Evolutionary conservation across 2,329 filamentous ascomycete genomes (phyloP), one percentile per base, ranked within the genome.

Genomic region (Trichothecium roseum): DNA sequence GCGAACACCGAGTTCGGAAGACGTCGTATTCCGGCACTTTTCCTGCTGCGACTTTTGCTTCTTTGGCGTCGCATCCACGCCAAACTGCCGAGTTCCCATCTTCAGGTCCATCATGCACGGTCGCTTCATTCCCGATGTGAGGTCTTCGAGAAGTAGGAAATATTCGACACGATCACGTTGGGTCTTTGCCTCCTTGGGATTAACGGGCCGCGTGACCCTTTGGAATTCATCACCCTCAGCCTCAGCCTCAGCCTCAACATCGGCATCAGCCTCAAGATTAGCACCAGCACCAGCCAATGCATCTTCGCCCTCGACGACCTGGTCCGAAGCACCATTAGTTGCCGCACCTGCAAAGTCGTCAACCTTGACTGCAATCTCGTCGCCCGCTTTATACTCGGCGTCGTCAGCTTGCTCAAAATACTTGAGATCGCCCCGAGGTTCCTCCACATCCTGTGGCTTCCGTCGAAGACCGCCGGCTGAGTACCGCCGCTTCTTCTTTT

Each of bases 81-180:
- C 91, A 54, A 95, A 96, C 53, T 98, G 91, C 3, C 91, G 80
- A 7, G 91, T 98, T 15, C 91, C 91, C 91, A 98, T 98, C 56
- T 98, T 98, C 42, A 98, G 68, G 54, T 98, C 91, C 57, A 98
- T 82, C 40, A 98, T 94, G 59, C 91, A 96, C 5, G 91, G 91
- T 34, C 84, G 79, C 53, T 86, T 88, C 91, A 98, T 96, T 24
- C 89, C 89, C 2, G 89, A 84, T 1, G 91, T 98, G 32, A 98
- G 71, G 54, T 98, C 91, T 58, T 98, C 91, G 8, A 98, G 65
- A 1, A 98, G 69, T 12, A 98, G 66, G 54, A 98, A 98, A 53
- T 89, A 94, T 49, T 95, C 85, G 4, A 94, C 84, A 22, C 89
- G 78, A 38, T 74, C 69, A 12, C 60, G 62, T 32, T 73, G 70